Evolutionary conservation across 495 filamentous ascomycete genomes (phyloP).

Genomic region (Penicillium ochrochloron): DNA sequence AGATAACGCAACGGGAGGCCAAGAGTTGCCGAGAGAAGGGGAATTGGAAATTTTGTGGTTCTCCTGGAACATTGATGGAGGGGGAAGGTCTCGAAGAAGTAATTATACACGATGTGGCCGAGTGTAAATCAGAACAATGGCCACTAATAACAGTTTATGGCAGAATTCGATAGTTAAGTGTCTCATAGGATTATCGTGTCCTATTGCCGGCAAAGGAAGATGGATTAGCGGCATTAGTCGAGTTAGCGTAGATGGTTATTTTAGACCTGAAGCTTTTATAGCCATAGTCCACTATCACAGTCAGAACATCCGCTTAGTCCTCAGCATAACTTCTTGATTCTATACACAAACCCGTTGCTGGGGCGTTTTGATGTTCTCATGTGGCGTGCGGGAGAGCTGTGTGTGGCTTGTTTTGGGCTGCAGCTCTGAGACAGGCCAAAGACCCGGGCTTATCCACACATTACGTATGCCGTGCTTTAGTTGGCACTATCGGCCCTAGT

Average conservation of each 20-base stretch:
- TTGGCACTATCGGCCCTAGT: slow-evolving; percentile 2
- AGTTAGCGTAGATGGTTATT: background rate
- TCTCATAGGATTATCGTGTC: background rate
- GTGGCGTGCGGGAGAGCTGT: slow-evolving; percentile 17
- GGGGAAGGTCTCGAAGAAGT: background rate
- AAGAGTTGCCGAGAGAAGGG: background rate
- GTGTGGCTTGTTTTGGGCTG: slow-evolving; percentile 23
- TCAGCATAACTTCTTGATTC: background rate
- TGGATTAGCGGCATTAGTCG: background rate
- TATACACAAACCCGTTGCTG: background rate
- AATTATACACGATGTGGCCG: background rate
- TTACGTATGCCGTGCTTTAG: slow-evolving; percentile 24
- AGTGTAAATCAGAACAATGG: background rate
- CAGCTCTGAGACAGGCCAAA: slow-evolving; percentile 21
- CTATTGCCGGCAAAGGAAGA: background rate
- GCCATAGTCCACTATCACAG: background rate
- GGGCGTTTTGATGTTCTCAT: slow-evolving; percentile 1
- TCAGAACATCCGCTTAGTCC: background rate
- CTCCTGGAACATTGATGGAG: background rate
- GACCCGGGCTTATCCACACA: slow-evolving; percentile 15
- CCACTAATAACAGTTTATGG: background rate
- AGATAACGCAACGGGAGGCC: background rate
- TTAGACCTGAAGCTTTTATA: background rate
- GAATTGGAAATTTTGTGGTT: background rate
- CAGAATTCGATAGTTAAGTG: background rate